Percentiles rank a stretch among this genome's conserved stretches.
These are phyloP conservation scores for Coelastrella sp. DNA, from an alignment of 139 green algal species.

Conservation along the genomic window DNA sequence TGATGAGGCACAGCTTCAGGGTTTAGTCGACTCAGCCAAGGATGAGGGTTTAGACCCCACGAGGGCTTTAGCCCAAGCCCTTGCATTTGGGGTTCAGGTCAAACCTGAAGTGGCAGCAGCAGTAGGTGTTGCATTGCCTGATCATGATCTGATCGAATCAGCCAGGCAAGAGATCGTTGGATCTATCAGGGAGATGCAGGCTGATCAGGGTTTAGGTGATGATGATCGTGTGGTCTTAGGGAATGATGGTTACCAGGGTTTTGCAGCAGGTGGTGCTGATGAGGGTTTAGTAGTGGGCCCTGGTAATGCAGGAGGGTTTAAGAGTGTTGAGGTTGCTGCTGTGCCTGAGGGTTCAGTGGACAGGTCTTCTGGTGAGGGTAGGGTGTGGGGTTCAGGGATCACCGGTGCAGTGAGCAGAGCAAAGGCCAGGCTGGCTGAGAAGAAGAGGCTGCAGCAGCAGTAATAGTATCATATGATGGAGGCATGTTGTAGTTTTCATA, in stretches of 20 bases:
- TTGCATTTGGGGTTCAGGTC: slow-evolving; percentile 33
- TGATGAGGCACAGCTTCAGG: slow-evolving; percentile 8
- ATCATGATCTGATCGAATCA: background rate
- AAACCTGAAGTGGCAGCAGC: background rate
- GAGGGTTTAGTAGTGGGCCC: background rate
- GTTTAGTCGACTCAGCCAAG: slow-evolving; percentile 1
- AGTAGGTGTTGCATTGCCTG: slow-evolving; percentile 8
- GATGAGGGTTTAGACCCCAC: slow-evolving; percentile 28
- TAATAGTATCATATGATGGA: slow-evolving; percentile 20
- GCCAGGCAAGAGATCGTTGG: background rate
- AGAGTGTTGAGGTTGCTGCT: background rate
- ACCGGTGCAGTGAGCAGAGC: background rate
- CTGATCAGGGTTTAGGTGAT: background rate
- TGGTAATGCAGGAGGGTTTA: background rate
- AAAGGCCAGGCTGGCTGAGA: background rate
- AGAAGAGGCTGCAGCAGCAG: slow-evolving; percentile 32
- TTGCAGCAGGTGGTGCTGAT: background rate
- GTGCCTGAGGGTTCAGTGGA: slow-evolving; percentile 8
- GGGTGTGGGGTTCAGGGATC: slow-evolving; percentile 27
- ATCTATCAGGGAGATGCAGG: slow-evolving; percentile 1
- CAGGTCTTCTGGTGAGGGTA: background rate
- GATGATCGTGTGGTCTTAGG: background rate
- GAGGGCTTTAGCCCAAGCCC: slow-evolving; percentile 30
- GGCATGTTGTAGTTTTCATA: too few species aligned
- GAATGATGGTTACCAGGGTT: background rate